Conservation (phyloP, 306 rosid genomes). For the Lithocarpus polystachyus region DNA sequence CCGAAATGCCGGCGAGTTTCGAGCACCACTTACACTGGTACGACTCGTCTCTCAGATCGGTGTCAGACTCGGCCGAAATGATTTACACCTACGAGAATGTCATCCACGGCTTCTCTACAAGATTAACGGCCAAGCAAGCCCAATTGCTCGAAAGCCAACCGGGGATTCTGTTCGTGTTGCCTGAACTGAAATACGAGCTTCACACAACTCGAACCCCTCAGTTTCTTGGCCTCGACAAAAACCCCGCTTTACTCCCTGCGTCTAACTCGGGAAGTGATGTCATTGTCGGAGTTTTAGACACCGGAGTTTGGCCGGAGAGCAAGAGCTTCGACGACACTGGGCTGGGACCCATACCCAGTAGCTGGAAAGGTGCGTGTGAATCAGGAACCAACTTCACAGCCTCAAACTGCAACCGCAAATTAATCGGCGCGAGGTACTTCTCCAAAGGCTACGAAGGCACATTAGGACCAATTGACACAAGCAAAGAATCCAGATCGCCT, state of each 20-base stretch:
- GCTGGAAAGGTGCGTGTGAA: conserved; percentile 77
- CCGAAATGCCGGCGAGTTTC: conserved; percentile 60
- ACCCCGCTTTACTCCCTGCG: conserved; percentile 12
- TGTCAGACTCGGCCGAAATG: conserved; percentile 57
- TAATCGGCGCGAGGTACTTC: conserved; percentile 73
- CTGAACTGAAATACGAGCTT: conserved; percentile 52
- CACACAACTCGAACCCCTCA: conserved; percentile 79
- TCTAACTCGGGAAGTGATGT: conserved; percentile 36
- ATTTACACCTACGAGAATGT: conserved; percentile 61
- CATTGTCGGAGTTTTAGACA: conserved; percentile 61
- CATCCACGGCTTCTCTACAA: conserved; percentile 74
- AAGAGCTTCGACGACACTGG: conserved; percentile 73
- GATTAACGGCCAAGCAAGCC: conserved; percentile 49
- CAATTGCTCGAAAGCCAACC: conserved; percentile 32
- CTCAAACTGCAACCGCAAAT: conserved; percentile 59
- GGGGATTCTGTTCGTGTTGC: conserved; percentile 56
- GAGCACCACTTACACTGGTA: conserved; percentile 64
- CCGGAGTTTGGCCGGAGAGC: conserved; percentile 88
- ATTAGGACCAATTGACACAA: conserved; percentile 35
- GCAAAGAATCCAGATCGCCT: conserved; percentile 49
- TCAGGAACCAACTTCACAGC: conserved; percentile 53
- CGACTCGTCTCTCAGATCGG: conserved; percentile 50
- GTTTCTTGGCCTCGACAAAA: conserved; percentile 65
- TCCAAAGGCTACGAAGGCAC: conserved; percentile 45
- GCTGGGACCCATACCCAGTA: conserved; percentile 55